Conservation (phyloP, 225 moss, liverwort and hornwort species). For the Marchantia polymorpha region DNA sequence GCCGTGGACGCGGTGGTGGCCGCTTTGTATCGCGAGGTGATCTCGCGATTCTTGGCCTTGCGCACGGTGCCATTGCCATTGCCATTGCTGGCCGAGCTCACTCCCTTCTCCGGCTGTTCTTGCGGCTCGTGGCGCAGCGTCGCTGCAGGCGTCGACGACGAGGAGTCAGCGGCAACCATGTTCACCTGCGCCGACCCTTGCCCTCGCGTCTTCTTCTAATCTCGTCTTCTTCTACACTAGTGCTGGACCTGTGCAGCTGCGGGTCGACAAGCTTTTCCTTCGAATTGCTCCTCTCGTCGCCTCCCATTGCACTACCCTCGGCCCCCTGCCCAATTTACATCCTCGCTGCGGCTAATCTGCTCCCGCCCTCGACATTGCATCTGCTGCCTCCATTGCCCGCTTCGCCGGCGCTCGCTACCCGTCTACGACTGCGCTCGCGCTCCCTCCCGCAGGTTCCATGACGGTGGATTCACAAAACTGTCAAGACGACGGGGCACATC, state of each 20-base stretch:
- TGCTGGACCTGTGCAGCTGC: constrained; percentile 9
- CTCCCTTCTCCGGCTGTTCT: constrained; percentile 63
- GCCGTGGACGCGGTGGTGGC: constrained; percentile 39
- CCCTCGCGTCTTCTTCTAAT: constrained; percentile 14
- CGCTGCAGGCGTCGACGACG: constrained; percentile 59
- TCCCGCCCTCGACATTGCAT: background rate
- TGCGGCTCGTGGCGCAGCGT: constrained; percentile 48
- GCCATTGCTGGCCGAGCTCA: constrained; percentile 55
- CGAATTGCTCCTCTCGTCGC: constrained; percentile 17
- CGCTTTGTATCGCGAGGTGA: constrained; percentile 94
- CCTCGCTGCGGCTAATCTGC: background rate
- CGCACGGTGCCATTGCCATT: constrained; percentile 65
- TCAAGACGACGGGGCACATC: constrained; percentile 9
- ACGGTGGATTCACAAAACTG: constrained; percentile 5
- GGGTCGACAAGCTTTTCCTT: constrained; percentile 15
- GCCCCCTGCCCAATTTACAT: constrained; percentile 21
- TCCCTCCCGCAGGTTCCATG: background rate
- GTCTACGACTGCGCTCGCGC: background rate
- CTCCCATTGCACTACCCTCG: constrained; percentile 37
- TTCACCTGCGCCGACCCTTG: constrained; percentile 42
- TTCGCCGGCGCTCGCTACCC: constrained; percentile 16
- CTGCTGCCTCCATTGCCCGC: constrained; percentile 1
- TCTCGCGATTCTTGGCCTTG: constrained; percentile 84
- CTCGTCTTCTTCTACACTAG: constrained; percentile 26
- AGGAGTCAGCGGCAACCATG: constrained; percentile 94